phyloP scores from a whole-genome alignment of 768 basidiomycete genomes.

The Mycena galericulata region DNA sequence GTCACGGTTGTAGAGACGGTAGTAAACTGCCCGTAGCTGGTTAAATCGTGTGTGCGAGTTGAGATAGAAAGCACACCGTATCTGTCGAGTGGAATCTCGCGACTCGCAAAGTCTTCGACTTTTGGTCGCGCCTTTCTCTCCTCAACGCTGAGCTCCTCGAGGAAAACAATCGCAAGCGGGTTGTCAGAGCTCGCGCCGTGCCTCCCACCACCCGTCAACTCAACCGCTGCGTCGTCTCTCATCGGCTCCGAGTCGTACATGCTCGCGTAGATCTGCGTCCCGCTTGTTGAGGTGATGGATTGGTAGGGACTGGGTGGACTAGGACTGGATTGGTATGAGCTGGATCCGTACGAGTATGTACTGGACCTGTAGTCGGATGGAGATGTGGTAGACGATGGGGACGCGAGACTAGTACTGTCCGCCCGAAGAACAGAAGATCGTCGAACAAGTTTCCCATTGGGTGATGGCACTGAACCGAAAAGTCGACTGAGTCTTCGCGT shows the following conservation, averaged over 20 bases:
- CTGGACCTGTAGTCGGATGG: constrained; percentile 11
- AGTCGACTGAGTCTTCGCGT: constrained; percentile 14
- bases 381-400: constrained; percentile 11
- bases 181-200: constrained; percentile 18
- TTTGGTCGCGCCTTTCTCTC: constrained; percentile 15
- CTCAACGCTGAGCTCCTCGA: constrained; percentile 20
- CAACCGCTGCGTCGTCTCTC: constrained; percentile 18
- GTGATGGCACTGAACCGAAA: constrained; percentile 6
- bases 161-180: constrained; percentile 18
- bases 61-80: constrained; percentile 19
- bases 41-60: constrained; percentile 17
- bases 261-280: constrained; percentile 19
- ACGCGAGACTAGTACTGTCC: constrained; percentile 5
- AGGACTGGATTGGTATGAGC: constrained; percentile 12
- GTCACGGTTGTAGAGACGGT: constrained; percentile 19
- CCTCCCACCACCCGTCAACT: constrained; percentile 17
- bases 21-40: constrained; percentile 20
- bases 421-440: constrained; percentile 4
- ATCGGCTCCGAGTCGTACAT: constrained; percentile 19
- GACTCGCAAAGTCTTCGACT: constrained; percentile 18
- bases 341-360: constrained; percentile 6
- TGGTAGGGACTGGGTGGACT: constrained; percentile 15
- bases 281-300: constrained; percentile 17
- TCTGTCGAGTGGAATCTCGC: constrained; percentile 15
- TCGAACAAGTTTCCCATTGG: constrained; percentile 16